Evolutionary conservation across 2,329 filamentous ascomycete genomes (phyloP).

Genomic region (Parasarocladium wereldwijsianum): DNA sequence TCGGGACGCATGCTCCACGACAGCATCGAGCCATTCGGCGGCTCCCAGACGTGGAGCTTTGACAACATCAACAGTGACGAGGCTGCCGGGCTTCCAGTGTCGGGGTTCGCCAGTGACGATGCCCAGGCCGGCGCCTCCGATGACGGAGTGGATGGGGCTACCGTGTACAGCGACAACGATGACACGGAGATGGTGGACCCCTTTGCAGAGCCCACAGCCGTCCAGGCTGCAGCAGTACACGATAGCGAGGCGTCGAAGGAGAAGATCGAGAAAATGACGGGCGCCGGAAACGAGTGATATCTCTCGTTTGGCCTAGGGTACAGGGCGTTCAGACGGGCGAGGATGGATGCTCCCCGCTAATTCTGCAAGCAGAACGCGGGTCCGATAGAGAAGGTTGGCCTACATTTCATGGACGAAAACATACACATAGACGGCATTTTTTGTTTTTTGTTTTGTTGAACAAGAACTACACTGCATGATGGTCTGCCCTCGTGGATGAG

Average conservation of each 20-base stretch:
- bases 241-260: neutral
- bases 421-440: constrained; percentile 4
- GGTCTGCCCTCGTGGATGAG: too few relatives aligned
- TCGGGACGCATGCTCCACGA: constrained; percentile 17
- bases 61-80: constrained; percentile 18
- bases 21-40: constrained; percentile 34
- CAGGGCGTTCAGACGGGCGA: too few relatives aligned
- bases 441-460: neutral
- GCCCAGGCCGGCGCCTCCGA: constrained; percentile 26
- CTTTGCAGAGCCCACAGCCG: constrained; percentile 1
- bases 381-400: neutral
- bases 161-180: constrained; percentile 6
- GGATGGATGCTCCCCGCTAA: too few relatives aligned
- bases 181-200: constrained; percentile 16
- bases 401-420: neutral
- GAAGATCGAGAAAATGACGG: too few relatives aligned
- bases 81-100: constrained; percentile 16
- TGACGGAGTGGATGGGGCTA: constrained; percentile 9
- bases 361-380: neutral
- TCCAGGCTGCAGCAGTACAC: neutral
- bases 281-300: too few relatives aligned
- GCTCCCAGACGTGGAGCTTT: constrained; percentile 35
- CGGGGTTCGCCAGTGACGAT: constrained; percentile 27
- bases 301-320: too few relatives aligned
- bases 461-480: neutral